Conservation (phyloP, 1,139 yeast genomes). For the Pichia sp. region DNA sequence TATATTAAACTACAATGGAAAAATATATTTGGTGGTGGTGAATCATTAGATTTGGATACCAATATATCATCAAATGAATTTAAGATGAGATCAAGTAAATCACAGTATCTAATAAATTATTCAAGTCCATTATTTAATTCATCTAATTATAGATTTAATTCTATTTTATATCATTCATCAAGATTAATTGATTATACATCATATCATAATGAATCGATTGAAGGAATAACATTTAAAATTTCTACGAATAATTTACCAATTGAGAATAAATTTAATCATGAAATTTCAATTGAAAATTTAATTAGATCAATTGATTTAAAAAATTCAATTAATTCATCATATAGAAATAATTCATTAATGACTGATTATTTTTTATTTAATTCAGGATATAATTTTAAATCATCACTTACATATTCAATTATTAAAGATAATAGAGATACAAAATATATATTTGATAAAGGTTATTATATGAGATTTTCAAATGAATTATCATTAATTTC, state of each 20-base stretch:
- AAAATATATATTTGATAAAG: slow-evolving; percentile 50
- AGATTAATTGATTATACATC: slow-evolving; percentile 65
- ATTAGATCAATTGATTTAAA: slow-evolving; percentile 49
- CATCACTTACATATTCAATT: slow-evolving; percentile 47
- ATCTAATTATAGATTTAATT: slow-evolving; percentile 49
- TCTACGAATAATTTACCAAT: slow-evolving; percentile 30
- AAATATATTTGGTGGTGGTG: slow-evolving; percentile 88
- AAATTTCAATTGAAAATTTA: slow-evolving; percentile 57
- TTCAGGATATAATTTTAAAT: slow-evolving; percentile 60
- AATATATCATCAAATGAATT: slow-evolving; percentile 37
- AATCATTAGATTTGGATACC: slow-evolving; percentile 68
- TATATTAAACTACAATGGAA: slow-evolving; percentile 70
- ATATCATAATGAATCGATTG: slow-evolving; percentile 50
- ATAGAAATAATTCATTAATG: slow-evolving; percentile 25
- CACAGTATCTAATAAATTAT: slow-evolving; percentile 62
- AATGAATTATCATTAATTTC: slow-evolving; percentile 41
- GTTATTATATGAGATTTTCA: slow-evolving; percentile 46
- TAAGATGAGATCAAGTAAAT: slow-evolving; percentile 70
- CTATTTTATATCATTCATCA: slow-evolving; percentile 50
- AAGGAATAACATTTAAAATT: slow-evolving; percentile 53
- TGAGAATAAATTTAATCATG: slow-evolving; percentile 36
- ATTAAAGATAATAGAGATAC: slow-evolving; percentile 55
- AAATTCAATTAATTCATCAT: slow-evolving; percentile 18
- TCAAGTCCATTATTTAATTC: slow-evolving; percentile 55
- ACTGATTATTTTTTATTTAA: slow-evolving; percentile 32